Conservation (phyloP, 805 yeast species). For the Grigorovia jiainica region DNA sequence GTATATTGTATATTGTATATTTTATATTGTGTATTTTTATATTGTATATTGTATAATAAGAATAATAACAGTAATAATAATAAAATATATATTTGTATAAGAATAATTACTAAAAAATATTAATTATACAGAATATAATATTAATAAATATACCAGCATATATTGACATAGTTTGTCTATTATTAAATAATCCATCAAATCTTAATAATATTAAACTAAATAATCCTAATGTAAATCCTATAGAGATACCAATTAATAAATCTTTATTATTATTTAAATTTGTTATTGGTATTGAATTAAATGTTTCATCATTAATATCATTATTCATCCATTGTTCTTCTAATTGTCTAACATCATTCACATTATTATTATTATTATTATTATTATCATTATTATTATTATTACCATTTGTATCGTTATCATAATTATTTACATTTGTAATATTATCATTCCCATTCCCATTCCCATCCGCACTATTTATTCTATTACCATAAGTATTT, state of each 20-base stretch:
- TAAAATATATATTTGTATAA: background rate
- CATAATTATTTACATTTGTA: conserved; percentile 7
- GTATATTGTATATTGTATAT: too few species aligned
- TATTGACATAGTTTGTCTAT: conserved; percentile 57
- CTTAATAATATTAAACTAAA: conserved; percentile 54
- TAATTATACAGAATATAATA: conserved; percentile 48
- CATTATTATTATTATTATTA: conserved; percentile 13
- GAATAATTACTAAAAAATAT: background rate
- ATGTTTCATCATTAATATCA: conserved; percentile 41
- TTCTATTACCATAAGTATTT: conserved; percentile 46
- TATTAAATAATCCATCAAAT: conserved; percentile 52
- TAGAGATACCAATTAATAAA: conserved; percentile 54
- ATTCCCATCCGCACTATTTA: conserved; percentile 3
- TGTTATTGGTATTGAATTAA: conserved; percentile 33
- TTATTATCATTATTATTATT: background rate
- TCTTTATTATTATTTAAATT: conserved; percentile 50
- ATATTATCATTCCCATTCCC: conserved; percentile 9
- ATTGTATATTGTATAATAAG: conserved; percentile 1
- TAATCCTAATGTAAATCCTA: conserved; percentile 73
- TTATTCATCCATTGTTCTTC: conserved; percentile 88
- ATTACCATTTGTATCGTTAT: conserved; percentile 7
- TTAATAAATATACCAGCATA: conserved; percentile 64
- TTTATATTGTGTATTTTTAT: too few species aligned
- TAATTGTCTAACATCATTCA: conserved; percentile 44
- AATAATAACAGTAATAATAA: background rate